A percentile compares a stretch with the other conserved stretches of the same genome.
Evolutionary conservation across 169 alveolate genomes (phyloP).

Genomic region (Cryptosporidium tyzzeri): DNA sequence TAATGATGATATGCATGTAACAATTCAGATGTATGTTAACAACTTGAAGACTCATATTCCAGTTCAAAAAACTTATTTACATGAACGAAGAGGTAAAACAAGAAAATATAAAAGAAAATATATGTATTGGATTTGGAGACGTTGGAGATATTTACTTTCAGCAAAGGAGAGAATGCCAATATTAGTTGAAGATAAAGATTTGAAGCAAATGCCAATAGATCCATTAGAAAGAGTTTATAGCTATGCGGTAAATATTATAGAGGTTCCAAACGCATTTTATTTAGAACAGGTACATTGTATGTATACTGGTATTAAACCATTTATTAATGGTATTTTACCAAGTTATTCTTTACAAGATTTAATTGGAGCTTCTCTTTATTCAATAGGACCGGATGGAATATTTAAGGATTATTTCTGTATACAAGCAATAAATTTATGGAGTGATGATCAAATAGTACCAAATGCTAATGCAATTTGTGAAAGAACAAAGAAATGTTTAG

Average conservation of each 20-base stretch:
- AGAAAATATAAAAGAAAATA: conserved; percentile 60
- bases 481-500: conserved; percentile 37
- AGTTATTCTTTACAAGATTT: conserved; percentile 66
- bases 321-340: conserved; percentile 51
- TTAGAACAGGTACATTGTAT: conserved; percentile 55
- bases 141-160: conserved; percentile 66
- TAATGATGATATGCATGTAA: conserved; percentile 72
- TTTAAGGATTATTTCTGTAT: conserved; percentile 44
- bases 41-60: conserved; percentile 59
- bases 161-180: conserved; percentile 76
- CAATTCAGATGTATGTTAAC: conserved; percentile 47
- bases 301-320: conserved; percentile 57
- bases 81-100: conserved; percentile 44
- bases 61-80: conserved; percentile 58
- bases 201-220: conserved; percentile 37
- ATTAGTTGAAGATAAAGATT: conserved; percentile 43
- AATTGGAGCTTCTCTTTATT: conserved; percentile 55
- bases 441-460: conserved; percentile 73
- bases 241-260: conserved; percentile 43
- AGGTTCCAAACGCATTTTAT: conserved; percentile 38
- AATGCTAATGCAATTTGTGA: conserved; percentile 37
- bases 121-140: conserved; percentile 40
- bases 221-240: conserved; percentile 70
- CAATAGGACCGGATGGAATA: conserved; percentile 1
- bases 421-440: conserved; percentile 74